Percentiles rank a stretch among this genome's conserved stretches.
These are phyloP conservation scores for Lichtheimia hyalospora DNA, from an alignment of 371 early-diverging fungal species.

Conservation along the genomic window DNA sequence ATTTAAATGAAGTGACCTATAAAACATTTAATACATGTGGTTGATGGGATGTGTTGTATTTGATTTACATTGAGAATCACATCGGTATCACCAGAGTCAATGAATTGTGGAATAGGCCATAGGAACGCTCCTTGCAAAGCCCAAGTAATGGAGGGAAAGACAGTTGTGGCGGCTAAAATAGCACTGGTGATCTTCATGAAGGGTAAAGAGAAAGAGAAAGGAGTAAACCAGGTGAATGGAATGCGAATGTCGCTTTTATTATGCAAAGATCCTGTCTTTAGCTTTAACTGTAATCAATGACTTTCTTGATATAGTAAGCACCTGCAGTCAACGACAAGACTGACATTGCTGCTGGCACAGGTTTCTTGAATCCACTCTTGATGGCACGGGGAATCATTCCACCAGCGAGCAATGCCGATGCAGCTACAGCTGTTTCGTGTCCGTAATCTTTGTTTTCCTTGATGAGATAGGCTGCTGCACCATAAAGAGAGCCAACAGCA, in stretches of 20 bases:
- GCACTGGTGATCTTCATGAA: conserved; percentile 1
- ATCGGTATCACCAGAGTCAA: conserved; percentile 22
- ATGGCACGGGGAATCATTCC: conserved; percentile 65
- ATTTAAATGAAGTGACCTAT: conserved; percentile 15
- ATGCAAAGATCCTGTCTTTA: neutral
- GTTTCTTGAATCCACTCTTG: conserved; percentile 37
- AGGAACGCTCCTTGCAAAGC: conserved; percentile 15
- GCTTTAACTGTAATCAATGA: conserved; percentile 36
- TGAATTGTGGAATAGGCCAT: conserved; percentile 30
- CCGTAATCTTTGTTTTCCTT: conserved; percentile 67
- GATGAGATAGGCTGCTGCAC: conserved; percentile 60
- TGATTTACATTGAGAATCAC: conserved; percentile 22
- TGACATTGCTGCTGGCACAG: conserved; percentile 44
- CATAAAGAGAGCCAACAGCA: conserved; percentile 62
- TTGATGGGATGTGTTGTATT: neutral
- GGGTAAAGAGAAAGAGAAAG: neutral
- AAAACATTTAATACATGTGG: too few relatives aligned
- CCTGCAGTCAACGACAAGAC: conserved; percentile 37
- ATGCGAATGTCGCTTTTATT: neutral
- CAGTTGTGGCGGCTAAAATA: neutral
- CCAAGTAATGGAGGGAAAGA: conserved; percentile 10
- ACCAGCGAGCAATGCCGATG: conserved; percentile 54
- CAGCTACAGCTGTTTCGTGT: conserved; percentile 61
- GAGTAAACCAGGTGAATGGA: conserved; percentile 2
- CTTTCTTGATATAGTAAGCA: conserved; percentile 52